A percentile compares a stretch with the other conserved stretches of the same genome.
Evolutionary conservation across 768 basidiomycete species (phyloP).

Genomic region (Coprinopsis marcescibilis): DNA sequence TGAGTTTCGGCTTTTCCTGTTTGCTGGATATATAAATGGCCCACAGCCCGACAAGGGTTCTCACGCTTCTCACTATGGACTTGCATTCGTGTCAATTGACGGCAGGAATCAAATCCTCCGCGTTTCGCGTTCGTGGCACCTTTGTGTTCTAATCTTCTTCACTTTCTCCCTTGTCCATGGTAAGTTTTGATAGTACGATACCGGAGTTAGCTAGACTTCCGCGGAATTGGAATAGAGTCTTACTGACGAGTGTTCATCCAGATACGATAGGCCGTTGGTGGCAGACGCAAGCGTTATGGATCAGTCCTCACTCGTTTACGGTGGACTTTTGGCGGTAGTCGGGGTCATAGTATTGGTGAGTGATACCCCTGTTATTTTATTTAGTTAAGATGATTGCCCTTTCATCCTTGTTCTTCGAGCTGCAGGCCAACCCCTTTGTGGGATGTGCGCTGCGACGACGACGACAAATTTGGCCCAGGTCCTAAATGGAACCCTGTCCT

Average conservation of each 20-base stretch:
- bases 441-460: conserved; percentile 53
- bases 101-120: no score
- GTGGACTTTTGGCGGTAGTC: conserved; percentile 25
- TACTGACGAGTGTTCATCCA: not conserved
- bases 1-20: no score
- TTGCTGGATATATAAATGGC: no score
- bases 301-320: conserved; percentile 27
- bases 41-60: not conserved
- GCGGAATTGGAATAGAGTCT: not conserved
- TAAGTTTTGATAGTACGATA: no score
- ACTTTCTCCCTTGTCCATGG: no score
- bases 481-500: conserved; percentile 31
- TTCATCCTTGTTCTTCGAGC: conserved; percentile 97
- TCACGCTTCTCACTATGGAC: not conserved
- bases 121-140: no score
- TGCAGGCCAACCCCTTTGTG: conserved; percentile 40
- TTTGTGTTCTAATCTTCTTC: no score
- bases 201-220: no score
- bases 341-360: conserved; percentile 34
- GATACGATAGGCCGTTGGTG: no score
- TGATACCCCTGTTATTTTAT: conserved; percentile 9
- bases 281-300: conserved; percentile 1
- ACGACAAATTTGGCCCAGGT: conserved; percentile 57
- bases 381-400: conserved; percentile 47
- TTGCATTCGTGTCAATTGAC: conserved; percentile 1